Base-by-base conservation (phyloP, 441 rosid species). In the Eutrema salsugineum region DNA sequence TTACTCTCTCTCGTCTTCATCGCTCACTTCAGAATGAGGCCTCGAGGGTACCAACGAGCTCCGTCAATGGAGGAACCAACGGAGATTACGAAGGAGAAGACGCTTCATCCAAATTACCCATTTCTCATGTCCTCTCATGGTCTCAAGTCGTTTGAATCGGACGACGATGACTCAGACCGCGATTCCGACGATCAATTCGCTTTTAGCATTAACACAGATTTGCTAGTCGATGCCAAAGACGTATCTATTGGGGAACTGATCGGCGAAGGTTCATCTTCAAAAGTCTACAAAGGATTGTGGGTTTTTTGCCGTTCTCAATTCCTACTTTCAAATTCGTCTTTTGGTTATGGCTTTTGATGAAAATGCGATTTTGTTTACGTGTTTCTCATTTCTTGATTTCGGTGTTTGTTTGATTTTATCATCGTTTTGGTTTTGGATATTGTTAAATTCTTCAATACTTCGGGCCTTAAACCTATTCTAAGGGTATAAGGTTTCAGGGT, bases 221-320 rank as follows among this genome's bases (percentile, higher is more conserved):
- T 80, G 71, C 71, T 88, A 11, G 57, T 88, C 35, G 85, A 88
- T 66, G 70, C 80, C 16, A 70, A 77, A 60, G 78, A 16, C 38
- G 68, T 88, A 28, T 63, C 57, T 46, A 19, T 85, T 9, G 75
- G 72, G 2, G 78, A 72, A 50, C 44, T 81, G 63, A 86, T 85
- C 54, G 83, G 85, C 15, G 87, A 86, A 78, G 91, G 88, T 16
- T 66, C 84, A 16, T 59, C 79, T 72, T 83, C 86, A 11, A 62
- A 55, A 16, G 91, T 88, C 66, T 81, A 83, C 58, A 73, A 61
- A 69, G 93, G 91, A 77, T 73, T 71, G 93, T 86, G 82, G 59
- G 91, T 81, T 70, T 81, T 70, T 46, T 66, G 48, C 22, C 10
- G 63, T 32, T 15, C 17, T 22, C 65, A 61, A 5, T 48, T 35